Conservation (phyloP, 148 eudicot species). For the Chenopodium album region DNA sequence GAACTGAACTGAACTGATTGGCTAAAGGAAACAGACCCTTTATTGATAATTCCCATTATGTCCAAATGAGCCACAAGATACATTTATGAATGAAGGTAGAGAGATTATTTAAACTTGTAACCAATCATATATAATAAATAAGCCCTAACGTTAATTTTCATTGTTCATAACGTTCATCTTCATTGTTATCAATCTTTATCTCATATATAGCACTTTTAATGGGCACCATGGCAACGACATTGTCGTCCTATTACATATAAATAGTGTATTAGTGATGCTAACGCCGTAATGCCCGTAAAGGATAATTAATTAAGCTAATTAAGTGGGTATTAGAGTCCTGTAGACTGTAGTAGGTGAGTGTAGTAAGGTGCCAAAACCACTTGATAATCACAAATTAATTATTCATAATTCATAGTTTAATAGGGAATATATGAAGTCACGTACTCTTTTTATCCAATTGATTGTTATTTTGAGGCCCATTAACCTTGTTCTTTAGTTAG, state of each 20-base stretch:
- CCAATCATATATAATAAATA: too few relatives aligned
- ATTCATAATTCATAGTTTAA: background rate
- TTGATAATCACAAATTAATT: background rate
- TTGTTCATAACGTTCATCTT: conserved; percentile 8
- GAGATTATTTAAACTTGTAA: too few relatives aligned
- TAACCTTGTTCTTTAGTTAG: background rate
- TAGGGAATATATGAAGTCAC: background rate
- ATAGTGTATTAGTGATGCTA: background rate
- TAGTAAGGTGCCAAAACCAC: conserved; percentile 2
- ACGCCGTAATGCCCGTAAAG: background rate
- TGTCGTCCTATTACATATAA: background rate
- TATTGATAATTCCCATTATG: too few relatives aligned
- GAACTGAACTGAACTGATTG: too few relatives aligned
- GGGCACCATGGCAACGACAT: background rate
- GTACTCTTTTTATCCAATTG: background rate
- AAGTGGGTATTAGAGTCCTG: background rate
- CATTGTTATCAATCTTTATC: background rate
- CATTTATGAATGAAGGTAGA: background rate
- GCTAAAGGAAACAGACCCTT: too few relatives aligned
- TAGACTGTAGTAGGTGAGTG: conserved; percentile 22
- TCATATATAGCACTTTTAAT: background rate
- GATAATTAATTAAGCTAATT: background rate
- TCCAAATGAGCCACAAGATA: background rate
- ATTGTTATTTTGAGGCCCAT: background rate
- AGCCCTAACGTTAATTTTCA: background rate